phyloP scores from a whole-genome alignment of 202 grass and related monocot species.

The Brachypodium distachyon region DNA sequence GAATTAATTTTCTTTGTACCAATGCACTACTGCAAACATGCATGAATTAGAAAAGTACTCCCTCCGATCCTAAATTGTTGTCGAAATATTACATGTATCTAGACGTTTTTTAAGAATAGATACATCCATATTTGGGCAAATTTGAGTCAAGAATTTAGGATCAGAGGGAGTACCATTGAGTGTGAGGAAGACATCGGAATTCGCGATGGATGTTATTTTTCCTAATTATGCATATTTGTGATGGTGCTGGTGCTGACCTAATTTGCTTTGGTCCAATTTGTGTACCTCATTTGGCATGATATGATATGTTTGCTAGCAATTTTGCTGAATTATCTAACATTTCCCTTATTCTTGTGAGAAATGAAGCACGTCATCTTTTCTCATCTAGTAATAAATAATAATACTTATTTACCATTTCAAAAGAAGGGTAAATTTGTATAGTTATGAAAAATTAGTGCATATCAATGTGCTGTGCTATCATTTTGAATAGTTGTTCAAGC shows the following conservation, averaged over 20 bases:
- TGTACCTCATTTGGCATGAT: not conserved
- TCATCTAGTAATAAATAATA: not conserved
- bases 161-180: not conserved
- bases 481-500: not conserved
- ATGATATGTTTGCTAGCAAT: not conserved
- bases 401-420: not conserved
- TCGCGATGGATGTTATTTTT: not conserved
- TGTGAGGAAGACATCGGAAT: not conserved
- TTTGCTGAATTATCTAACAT: not conserved
- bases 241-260: not conserved
- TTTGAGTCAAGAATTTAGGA: not conserved
- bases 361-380: not conserved
- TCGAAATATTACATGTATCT: no score
- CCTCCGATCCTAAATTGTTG: no score
- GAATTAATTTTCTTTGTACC: not conserved
- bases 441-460: not conserved
- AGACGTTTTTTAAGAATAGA: no score
- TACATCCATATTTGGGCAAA: no score
- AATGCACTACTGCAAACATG: not conserved
- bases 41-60: no score
- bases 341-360: not conserved
- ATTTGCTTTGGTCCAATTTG: not conserved
- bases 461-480: not conserved
- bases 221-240: not conserved
- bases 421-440: not conserved